These are phyloP conservation scores for Malania oleifera DNA, from an alignment of 164 flowering plant species.

Conservation along the genomic window DNA sequence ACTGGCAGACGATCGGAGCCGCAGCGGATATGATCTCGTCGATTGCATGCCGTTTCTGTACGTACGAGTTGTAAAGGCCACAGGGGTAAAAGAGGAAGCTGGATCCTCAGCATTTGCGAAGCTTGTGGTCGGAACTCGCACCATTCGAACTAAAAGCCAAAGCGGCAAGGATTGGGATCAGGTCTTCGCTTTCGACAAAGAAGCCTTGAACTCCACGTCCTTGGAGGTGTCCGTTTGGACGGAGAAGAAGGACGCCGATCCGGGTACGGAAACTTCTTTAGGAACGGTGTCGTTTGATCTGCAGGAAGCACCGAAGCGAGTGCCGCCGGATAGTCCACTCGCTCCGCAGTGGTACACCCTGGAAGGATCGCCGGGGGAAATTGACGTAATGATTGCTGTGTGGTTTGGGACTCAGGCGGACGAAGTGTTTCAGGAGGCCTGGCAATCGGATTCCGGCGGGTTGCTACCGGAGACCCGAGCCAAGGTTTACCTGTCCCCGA, in stretches of 20 bases:
- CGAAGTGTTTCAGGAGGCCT: slow-evolving; percentile 91
- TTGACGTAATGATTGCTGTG: slow-evolving; percentile 84
- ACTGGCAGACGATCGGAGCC: slow-evolving; percentile 26
- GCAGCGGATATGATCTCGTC: slow-evolving; percentile 65
- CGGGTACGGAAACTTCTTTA: slow-evolving; percentile 27
- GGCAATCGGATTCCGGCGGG: slow-evolving; percentile 98
- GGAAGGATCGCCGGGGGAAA: slow-evolving; percentile 52
- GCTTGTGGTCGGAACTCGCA: slow-evolving; percentile 82
- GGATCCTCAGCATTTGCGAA: slow-evolving; percentile 40
- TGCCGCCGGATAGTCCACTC: slow-evolving; percentile 93
- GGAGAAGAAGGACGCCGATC: slow-evolving; percentile 34
- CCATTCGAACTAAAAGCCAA: slow-evolving; percentile 49
- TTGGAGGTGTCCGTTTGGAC: slow-evolving; percentile 70
- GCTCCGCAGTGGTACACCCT: slow-evolving; percentile 97
- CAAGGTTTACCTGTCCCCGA: slow-evolving; percentile 91
- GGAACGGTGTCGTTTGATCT: slow-evolving; percentile 85
- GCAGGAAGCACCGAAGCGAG: slow-evolving; percentile 82
- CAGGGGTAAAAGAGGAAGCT: slow-evolving; percentile 18
- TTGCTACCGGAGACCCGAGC: slow-evolving; percentile 79
- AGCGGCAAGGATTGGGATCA: slow-evolving; percentile 77
- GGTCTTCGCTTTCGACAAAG: slow-evolving; percentile 85
- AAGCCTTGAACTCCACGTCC: slow-evolving; percentile 61
- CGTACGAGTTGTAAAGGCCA: slow-evolving; percentile 74
- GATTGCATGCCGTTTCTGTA: slow-evolving; percentile 75
- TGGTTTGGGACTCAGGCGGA: slow-evolving; percentile 98